A percentile compares a stretch with the other conserved stretches of the same genome.
These are phyloP conservation scores for Chenopodium berlandieri DNA, from an alignment of 148 eudicot species.

Conservation along the genomic window DNA sequence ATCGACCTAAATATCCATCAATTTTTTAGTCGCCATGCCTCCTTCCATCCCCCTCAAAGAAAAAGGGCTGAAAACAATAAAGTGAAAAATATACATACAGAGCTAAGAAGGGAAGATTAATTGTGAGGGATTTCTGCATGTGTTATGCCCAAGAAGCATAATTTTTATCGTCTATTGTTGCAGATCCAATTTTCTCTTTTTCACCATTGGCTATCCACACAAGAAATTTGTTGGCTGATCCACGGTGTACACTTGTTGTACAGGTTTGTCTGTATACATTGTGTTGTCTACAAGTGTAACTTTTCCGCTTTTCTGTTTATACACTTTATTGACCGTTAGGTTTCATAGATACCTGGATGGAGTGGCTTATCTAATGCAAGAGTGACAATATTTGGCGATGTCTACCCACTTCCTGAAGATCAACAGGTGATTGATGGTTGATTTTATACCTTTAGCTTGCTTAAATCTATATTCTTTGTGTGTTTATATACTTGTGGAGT, in stretches of 20 bases:
- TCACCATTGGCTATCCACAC: conserved; percentile 99
- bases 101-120: neutral
- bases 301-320: conserved; percentile 34
- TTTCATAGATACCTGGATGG: conserved; percentile 95
- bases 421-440: conserved; percentile 60
- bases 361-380: conserved; percentile 98
- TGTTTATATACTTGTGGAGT: neutral
- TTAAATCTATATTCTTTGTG: neutral
- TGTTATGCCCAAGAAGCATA: neutral
- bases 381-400: conserved; percentile 95
- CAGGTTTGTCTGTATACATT: conserved; percentile 55
- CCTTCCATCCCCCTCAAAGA: neutral
- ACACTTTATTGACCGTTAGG: conserved; percentile 38
- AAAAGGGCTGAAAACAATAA: neutral
- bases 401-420: conserved; percentile 79
- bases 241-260: conserved; percentile 91
- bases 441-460: neutral
- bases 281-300: conserved; percentile 1
- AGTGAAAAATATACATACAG: neutral
- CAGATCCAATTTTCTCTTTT: conserved; percentile 98
- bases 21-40: neutral
- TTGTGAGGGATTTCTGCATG: neutral
- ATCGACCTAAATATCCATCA: neutral
- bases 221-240: conserved; percentile 84
- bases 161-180: conserved; percentile 10